phyloP scores from a whole-genome alignment of 805 yeast genomes.

The Brettanomyces bruxellensis region DNA sequence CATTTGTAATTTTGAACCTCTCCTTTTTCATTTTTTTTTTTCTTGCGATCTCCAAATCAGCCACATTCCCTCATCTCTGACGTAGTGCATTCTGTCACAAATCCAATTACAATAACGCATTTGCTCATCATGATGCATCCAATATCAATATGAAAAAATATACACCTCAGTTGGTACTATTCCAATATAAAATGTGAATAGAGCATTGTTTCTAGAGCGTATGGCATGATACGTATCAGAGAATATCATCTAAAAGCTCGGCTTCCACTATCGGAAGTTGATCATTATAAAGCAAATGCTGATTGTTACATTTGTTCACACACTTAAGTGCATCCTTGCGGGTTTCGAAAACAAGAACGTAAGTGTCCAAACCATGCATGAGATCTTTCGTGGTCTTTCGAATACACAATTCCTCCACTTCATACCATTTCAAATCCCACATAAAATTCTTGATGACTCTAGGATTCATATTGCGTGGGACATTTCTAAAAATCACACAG shows the following conservation, averaged over 20 bases:
- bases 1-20: too few species aligned
- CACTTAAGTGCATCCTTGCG: constrained; percentile 40
- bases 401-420: constrained; percentile 11
- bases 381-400: constrained; percentile 7
- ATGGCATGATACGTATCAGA: background rate
- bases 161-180: too few species aligned
- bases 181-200: too few species aligned
- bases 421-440: constrained; percentile 42
- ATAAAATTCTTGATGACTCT: constrained; percentile 27
- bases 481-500: constrained; percentile 34
- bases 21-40: too few species aligned
- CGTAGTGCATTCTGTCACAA: too few species aligned
- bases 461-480: constrained; percentile 36
- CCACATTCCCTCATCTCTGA: too few species aligned
- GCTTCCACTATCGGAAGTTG: constrained; percentile 23
- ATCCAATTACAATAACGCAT: too few species aligned
- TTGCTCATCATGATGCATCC: too few species aligned
- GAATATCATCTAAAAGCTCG: constrained; percentile 20
- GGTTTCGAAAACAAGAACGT: constrained; percentile 37
- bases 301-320: constrained; percentile 44
- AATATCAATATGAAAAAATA: too few species aligned
- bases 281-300: constrained; percentile 20
- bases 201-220: too few species aligned
- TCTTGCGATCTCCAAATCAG: too few species aligned
- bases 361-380: constrained; percentile 13